phyloP scores from a whole-genome alignment of 2,329 filamentous ascomycete species.

The Paraphoma chrysanthemicola region DNA sequence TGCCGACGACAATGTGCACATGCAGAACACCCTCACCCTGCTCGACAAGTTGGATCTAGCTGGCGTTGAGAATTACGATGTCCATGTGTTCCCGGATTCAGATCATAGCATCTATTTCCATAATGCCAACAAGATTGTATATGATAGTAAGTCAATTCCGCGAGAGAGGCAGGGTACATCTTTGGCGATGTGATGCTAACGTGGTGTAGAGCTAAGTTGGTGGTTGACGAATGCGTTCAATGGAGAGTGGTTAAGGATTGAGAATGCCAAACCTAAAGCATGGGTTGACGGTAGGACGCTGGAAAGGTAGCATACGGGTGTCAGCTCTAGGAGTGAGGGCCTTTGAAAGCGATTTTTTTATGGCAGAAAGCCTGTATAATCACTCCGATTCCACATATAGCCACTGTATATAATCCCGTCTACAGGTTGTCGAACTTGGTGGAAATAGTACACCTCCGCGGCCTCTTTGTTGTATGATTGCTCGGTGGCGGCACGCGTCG shows the following conservation, averaged over 20 bases:
- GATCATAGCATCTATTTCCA: slow-evolving; percentile 97
- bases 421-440: not conserved
- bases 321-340: not conserved
- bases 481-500: slow-evolving; percentile 19
- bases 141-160: slow-evolving; percentile 74
- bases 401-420: too few relatives aligned
- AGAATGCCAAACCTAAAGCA: slow-evolving; percentile 58
- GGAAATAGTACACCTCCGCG: slow-evolving; percentile 3
- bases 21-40: slow-evolving; percentile 89
- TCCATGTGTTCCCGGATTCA: slow-evolving; percentile 95
- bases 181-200: slow-evolving; percentile 3
- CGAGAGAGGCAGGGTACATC: too few relatives aligned
- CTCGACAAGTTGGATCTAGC: slow-evolving; percentile 85
- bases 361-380: not conserved
- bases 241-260: slow-evolving; percentile 80
- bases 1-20: slow-evolving; percentile 97
- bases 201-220: slow-evolving; percentile 71
- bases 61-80: slow-evolving; percentile 89
- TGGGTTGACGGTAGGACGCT: slow-evolving; percentile 29
- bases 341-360: not conserved
- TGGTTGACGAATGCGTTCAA: slow-evolving; percentile 99
- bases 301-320: slow-evolving; percentile 9
- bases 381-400: too few relatives aligned
- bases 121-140: slow-evolving; percentile 88
- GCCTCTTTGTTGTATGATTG: slow-evolving; percentile 4